These are phyloP conservation scores for Kluyveromyces dobzhanskii DNA, from an alignment of 805 yeast genomes.

Conservation along the genomic window DNA sequence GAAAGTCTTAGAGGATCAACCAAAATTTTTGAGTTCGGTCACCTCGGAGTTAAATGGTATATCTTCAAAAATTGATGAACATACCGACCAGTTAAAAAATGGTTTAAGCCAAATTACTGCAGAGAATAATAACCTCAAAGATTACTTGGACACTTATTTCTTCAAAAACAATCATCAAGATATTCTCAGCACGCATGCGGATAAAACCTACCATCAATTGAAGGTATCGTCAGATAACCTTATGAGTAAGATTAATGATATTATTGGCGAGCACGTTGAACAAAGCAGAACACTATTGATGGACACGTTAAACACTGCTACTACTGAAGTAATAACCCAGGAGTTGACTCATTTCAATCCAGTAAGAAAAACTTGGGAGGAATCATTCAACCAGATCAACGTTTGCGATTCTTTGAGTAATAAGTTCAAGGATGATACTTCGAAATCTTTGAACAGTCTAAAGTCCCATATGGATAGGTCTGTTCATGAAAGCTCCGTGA, in stretches of 20 bases:
- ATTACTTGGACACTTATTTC: slow-evolving; percentile 23
- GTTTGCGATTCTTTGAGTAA: slow-evolving; percentile 27
- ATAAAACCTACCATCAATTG: slow-evolving; percentile 18
- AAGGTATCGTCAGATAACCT: slow-evolving; percentile 18
- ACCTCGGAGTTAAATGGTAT: slow-evolving; percentile 14
- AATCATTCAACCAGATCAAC: slow-evolving; percentile 25
- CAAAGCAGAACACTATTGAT: slow-evolving; percentile 19
- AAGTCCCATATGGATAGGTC: slow-evolving; percentile 15
- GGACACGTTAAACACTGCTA: slow-evolving; percentile 20
- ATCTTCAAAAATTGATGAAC: slow-evolving; percentile 11
- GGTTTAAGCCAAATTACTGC: slow-evolving; percentile 26
- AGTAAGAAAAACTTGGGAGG: slow-evolving; percentile 23
- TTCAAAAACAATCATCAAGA: slow-evolving; percentile 24
- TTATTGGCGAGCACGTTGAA: slow-evolving; percentile 17
- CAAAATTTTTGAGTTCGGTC: slow-evolving; percentile 15
- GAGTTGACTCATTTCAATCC: slow-evolving; percentile 26
- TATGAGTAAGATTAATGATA: slow-evolving; percentile 14
- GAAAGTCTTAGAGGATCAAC: slow-evolving; percentile 18
- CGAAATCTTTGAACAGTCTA: slow-evolving; percentile 13
- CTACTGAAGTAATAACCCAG: slow-evolving; percentile 22
- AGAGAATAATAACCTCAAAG: slow-evolving; percentile 25
- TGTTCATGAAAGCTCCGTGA: slow-evolving; percentile 9
- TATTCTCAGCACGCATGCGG: slow-evolving; percentile 18
- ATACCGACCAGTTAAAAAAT: slow-evolving; percentile 17
- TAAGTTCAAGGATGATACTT: slow-evolving; percentile 14